Base-by-base conservation (phyloP, 495 filamentous ascomycete genomes). In the Extremus antarcticus region DNA sequence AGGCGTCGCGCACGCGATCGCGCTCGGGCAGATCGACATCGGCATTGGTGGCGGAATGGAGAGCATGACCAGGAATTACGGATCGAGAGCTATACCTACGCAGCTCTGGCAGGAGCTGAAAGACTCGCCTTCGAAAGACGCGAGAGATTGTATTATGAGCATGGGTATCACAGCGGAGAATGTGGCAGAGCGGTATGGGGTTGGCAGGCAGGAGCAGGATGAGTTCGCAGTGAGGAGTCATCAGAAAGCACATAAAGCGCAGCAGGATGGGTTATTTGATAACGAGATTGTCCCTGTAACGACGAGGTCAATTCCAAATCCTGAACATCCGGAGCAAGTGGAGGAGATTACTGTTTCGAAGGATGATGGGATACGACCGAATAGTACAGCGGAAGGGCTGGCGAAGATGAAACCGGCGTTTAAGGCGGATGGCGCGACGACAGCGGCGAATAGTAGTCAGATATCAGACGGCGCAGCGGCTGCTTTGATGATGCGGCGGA, bases 141-240 rank as follows among this genome's bases (percentile, higher is more conserved):
- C 87, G 8, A 66, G 76, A 39, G 90, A 94, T 65, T 94, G 90
- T 63, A 82, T 95, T 63, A 92, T 94, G 90, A 80, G 81, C 53
- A 96, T 96, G 90, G 90, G 90, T 0, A 64, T 91, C 43, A 96
- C 90, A n/a, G 80, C 80, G 22, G 90, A 96, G 75, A 95, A 95
- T 61, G 89, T 96, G 10, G 87, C 90, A 0, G 69, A 72, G 57
- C 73, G 90, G 47, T 90, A 94, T 60, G 79, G 79, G 3, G 76
- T 96, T n/a, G 73, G 68, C 10, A 69, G 90, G 19, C 74, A 68
- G 3, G 88, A 90, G 56, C 89, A 94, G 72, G 90, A 96, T 66
- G 81, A 72, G 3, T 90, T 95, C 54, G 88, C 89, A 0, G 85
- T 81, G 20, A 73, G 76, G 57, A 85, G 79, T 16, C 90, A 95